Evolutionary conservation across 2,329 filamentous ascomycete genomes (phyloP).

Genomic region (Fusarium armeniacum): DNA sequence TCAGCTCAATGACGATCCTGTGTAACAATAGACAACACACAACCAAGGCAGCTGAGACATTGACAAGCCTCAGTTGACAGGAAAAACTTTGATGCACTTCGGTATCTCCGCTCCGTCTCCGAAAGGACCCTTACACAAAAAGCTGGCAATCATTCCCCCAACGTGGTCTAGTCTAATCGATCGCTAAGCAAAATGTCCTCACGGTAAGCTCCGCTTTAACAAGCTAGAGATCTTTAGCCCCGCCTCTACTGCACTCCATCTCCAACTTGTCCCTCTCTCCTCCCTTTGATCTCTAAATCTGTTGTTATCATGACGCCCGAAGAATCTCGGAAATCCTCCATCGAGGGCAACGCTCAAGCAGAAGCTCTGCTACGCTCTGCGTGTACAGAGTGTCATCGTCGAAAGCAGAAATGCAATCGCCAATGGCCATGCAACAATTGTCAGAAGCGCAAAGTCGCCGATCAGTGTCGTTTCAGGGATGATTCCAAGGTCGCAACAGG

Average conservation of each 20-base stretch:
- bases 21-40: neutral
- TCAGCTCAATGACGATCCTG: neutral
- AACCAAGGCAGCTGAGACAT: constrained; percentile 15
- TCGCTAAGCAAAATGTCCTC: constrained; percentile 15
- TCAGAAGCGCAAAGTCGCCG: constrained; percentile 32
- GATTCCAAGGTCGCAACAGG: constrained; percentile 7
- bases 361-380: constrained; percentile 14
- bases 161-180: neutral
- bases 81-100: constrained; percentile 27
- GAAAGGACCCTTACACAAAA: neutral
- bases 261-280: neutral
- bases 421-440: constrained; percentile 33
- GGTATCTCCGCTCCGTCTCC: neutral
- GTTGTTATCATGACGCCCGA: constrained; percentile 18
- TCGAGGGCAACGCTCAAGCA: constrained; percentile 7
- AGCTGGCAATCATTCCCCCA: neutral
- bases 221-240: constrained; percentile 5
- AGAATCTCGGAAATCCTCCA: constrained; percentile 20
- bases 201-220: constrained; percentile 1
- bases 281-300: neutral
- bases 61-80: neutral
- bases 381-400: constrained; percentile 30
- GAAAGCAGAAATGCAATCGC: constrained; percentile 34
- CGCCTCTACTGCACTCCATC: constrained; percentile 10
- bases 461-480: constrained; percentile 31